Percentiles rank a stretch among this genome's conserved stretches.
These are phyloP conservation scores for Clarireedia hainanense DNA, from an alignment of 2,329 filamentous ascomycete species.

Conservation along the genomic window DNA sequence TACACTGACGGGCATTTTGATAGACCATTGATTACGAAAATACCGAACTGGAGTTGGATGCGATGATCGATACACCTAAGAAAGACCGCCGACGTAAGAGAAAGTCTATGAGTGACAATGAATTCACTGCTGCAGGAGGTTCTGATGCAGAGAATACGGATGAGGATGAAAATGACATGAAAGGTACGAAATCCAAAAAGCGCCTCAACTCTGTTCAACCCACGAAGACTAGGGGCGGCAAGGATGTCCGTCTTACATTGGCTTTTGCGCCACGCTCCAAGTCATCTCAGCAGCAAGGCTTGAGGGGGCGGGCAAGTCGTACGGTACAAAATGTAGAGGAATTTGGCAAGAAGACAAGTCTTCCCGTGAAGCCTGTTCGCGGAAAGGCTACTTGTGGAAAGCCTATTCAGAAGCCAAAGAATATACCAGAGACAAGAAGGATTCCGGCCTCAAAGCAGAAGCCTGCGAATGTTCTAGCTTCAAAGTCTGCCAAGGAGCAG, in stretches of 20 bases:
- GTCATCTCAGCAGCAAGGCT: not conserved
- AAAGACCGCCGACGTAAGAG: slow-evolving; percentile 7
- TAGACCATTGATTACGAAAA: slow-evolving; percentile 18
- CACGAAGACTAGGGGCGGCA: not conserved
- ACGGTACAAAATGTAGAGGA: not conserved
- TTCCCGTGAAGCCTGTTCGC: not conserved
- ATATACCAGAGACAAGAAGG: not conserved
- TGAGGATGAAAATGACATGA: not conserved
- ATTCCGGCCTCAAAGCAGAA: not conserved
- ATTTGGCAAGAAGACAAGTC: not conserved
- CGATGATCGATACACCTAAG: slow-evolving; percentile 11
- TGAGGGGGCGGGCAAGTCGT: not conserved
- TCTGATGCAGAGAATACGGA: slow-evolving; percentile 21
- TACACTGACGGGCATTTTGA: not conserved
- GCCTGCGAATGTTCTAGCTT: not conserved
- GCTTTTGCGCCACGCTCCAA: not conserved
- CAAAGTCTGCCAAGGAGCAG: not conserved
- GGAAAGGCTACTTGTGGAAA: not conserved
- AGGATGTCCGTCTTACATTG: not conserved
- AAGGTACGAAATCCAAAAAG: slow-evolving; percentile 8
- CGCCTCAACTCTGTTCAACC: not conserved
- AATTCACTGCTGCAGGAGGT: slow-evolving; percentile 27
- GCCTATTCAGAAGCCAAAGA: not conserved
- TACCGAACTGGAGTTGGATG: slow-evolving; percentile 12
- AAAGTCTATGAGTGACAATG: slow-evolving; percentile 23